Conservation (phyloP, 2,329 filamentous ascomycete species). For the Aspergillus sp. region DNA sequence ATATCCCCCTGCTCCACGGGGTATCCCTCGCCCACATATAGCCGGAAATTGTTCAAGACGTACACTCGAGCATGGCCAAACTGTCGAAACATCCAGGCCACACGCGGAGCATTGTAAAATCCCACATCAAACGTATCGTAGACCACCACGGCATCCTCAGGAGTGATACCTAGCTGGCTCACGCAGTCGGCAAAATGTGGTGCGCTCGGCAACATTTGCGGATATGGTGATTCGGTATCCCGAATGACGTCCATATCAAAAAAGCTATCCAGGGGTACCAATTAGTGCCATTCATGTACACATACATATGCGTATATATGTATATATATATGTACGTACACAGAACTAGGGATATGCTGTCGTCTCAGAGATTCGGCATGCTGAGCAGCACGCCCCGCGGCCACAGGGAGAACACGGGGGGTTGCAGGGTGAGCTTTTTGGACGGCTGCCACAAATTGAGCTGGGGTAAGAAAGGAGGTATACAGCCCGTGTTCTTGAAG, state of each 20-base stretch:
- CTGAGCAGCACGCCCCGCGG: conserved; percentile 12
- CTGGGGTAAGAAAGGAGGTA: neutral
- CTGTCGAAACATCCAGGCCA: conserved; percentile 20
- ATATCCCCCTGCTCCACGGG: conserved; percentile 9
- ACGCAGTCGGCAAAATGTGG: conserved; percentile 15
- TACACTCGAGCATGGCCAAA: conserved; percentile 21
- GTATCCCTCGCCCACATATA: conserved; percentile 13
- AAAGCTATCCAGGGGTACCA: conserved; percentile 12
- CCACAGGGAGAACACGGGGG: conserved; percentile 16
- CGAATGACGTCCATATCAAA: conserved; percentile 21
- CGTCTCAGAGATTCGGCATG: conserved; percentile 7
- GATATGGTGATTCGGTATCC: conserved; percentile 16
- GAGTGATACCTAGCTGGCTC: conserved; percentile 12
- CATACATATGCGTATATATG: no score
- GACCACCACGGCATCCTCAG: conserved; percentile 19
- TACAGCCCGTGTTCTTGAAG: neutral
- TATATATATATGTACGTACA: conserved; percentile 8
- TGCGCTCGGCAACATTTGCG: conserved; percentile 21
- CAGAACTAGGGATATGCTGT: conserved; percentile 17
- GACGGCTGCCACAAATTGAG: neutral
- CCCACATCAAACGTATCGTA: conserved; percentile 22
- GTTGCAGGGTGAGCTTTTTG: neutral
- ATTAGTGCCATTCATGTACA: neutral
- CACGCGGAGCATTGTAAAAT: conserved; percentile 21
- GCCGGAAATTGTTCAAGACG: conserved; percentile 24